Evolutionary conservation across 2,329 filamentous ascomycete genomes (phyloP).

Genomic region (Golovinomyces cichoracearum): DNA sequence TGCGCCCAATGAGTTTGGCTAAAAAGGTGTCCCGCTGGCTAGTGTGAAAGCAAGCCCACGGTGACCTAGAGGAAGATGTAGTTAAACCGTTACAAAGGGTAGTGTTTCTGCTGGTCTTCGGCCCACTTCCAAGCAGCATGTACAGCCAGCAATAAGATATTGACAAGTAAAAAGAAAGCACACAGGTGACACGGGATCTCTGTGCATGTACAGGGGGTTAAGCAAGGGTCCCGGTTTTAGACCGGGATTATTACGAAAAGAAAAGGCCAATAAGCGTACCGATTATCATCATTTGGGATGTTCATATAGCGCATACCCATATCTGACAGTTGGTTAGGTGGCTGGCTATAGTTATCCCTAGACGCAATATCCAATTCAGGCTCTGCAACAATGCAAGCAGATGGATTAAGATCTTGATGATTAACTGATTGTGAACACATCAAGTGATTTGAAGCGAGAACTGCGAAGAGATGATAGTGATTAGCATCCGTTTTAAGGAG

Average conservation of each 20-base stretch:
- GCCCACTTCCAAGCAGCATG: not conserved
- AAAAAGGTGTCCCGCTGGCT: too few species aligned
- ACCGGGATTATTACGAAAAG: slow-evolving; percentile 10
- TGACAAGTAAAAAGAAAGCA: not conserved
- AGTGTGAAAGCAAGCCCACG: not conserved
- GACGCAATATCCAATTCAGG: slow-evolving; percentile 15
- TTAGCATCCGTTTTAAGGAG: slow-evolving; percentile 1
- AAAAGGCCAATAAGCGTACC: slow-evolving; percentile 11
- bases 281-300: slow-evolving; percentile 15
- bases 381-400: slow-evolving; percentile 14
- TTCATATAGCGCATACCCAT: slow-evolving; percentile 16
- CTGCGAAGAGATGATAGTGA: slow-evolving; percentile 3
- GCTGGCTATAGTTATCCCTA: slow-evolving; percentile 13
- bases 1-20: too few species aligned
- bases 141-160: not conserved
- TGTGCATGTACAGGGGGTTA: not conserved
- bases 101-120: not conserved
- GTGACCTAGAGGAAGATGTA: not conserved
- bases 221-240: not conserved
- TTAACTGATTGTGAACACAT: slow-evolving; percentile 17
- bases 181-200: not conserved
- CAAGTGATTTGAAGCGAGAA: slow-evolving; percentile 11
- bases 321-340: slow-evolving; percentile 11
- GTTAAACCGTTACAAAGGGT: not conserved
- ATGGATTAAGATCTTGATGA: slow-evolving; percentile 14